A percentile compares a stretch with the other conserved stretches of the same genome.
Conservation (phyloP, 148 eudicot genomes). For the Heliosperma pusillum region DNA sequence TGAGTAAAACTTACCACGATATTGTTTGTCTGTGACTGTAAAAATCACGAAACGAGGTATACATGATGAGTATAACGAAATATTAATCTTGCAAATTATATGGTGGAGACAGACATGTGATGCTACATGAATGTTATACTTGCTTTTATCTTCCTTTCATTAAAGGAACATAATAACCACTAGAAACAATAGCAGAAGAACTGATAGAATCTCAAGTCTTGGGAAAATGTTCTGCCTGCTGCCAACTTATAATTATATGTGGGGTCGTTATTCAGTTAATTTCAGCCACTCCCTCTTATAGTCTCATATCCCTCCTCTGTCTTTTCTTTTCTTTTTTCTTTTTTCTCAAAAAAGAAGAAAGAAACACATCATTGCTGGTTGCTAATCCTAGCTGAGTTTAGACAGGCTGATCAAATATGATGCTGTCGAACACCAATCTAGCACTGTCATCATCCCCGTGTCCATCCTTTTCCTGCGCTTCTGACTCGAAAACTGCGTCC, state of each 20-base stretch:
- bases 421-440: conserved; percentile 7
- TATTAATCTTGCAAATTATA: no score
- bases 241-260: background rate
- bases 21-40: no score
- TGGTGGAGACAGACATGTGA: background rate
- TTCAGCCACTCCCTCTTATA: conserved; percentile 24
- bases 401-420: background rate
- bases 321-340: background rate
- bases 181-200: no score
- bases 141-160: no score
- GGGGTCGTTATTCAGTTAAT: conserved; percentile 38
- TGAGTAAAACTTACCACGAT: no score
- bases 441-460: background rate
- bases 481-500: conserved; percentile 19
- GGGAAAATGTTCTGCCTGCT: background rate
- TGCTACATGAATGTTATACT: no score
- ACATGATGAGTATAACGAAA: no score
- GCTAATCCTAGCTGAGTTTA: background rate
- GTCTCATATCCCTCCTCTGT: conserved; percentile 8
- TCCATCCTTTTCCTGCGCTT: conserved; percentile 26
- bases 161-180: no score
- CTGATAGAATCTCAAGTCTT: no score
- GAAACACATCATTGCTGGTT: background rate
- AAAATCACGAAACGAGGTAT: no score
- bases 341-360: no score